A percentile compares a stretch with the other conserved stretches of the same genome.
phyloP scores from a whole-genome alignment of 208 protist species.

The Wallacemonas sp. region DNA sequence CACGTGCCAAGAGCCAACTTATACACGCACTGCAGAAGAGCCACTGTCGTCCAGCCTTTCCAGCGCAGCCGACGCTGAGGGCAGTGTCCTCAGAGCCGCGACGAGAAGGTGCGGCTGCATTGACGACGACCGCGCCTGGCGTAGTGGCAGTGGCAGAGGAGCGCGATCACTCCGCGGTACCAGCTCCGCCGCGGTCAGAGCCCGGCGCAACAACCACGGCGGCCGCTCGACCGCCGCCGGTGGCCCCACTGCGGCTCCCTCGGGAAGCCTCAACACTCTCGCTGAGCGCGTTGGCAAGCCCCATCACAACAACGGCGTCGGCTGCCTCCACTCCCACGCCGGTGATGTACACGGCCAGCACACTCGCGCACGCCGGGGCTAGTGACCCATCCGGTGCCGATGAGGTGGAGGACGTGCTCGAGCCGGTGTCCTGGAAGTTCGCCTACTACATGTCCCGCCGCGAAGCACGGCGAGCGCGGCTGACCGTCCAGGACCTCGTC shows the following conservation, averaged over 20 bases:
- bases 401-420: conserved; percentile 26
- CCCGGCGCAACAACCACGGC: background rate
- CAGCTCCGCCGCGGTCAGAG: background rate
- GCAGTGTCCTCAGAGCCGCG: too few species aligned
- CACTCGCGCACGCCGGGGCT: background rate
- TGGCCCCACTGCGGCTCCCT: background rate
- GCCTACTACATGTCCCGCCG: conserved; percentile 82
- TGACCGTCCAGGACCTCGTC: conserved; percentile 63
- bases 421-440: conserved; percentile 87
- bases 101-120: too few species aligned
- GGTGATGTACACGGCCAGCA: background rate
- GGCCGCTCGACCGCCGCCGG: background rate
- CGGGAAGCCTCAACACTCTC: background rate
- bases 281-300: background rate
- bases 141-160: background rate
- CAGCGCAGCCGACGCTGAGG: too few species aligned
- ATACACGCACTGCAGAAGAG: conserved; percentile 39
- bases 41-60: too few species aligned
- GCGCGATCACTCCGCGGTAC: background rate
- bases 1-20: conserved; percentile 52
- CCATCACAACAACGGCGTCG: background rate
- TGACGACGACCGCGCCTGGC: too few species aligned
- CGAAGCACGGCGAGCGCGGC: conserved; percentile 33
- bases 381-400: conserved; percentile 13
- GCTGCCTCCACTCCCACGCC: background rate